Conservation (phyloP, 352 stramenopile genomes). For the Phytophthora aleatoria region DNA sequence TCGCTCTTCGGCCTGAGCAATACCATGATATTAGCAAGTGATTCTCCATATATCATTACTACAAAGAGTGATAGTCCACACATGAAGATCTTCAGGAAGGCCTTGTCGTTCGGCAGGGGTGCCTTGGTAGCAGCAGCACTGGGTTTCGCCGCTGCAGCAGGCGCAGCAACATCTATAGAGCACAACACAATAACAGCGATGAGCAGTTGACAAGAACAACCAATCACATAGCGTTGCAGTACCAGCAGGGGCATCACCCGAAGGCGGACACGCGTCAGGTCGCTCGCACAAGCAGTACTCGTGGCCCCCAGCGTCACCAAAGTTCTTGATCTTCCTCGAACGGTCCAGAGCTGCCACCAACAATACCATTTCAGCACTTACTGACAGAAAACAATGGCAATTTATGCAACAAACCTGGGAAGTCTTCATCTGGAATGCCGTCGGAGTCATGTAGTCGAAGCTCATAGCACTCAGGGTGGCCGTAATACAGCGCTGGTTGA, state of each 20-base stretch:
- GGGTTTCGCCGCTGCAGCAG: conserved; percentile 31
- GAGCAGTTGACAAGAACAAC: neutral
- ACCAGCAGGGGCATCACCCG: conserved; percentile 55
- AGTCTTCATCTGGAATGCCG: conserved; percentile 87
- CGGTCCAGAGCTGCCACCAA: conserved; percentile 66
- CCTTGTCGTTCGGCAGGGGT: conserved; percentile 66
- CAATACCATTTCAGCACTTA: conserved; percentile 9
- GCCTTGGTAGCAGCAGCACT: conserved; percentile 46
- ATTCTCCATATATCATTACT: neutral
- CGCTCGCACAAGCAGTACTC: conserved; percentile 89
- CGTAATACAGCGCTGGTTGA: conserved; percentile 82
- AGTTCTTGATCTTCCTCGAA: conserved; percentile 91
- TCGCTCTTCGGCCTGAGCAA: conserved; percentile 80
- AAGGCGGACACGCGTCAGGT: conserved; percentile 81
- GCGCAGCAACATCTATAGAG: conserved; percentile 33
- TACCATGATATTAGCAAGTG: conserved; percentile 6
- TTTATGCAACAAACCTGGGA: conserved; percentile 52
- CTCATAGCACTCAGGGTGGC: conserved; percentile 88
- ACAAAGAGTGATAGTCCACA: conserved; percentile 28
- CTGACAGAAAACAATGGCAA: neutral
- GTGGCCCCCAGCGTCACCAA: conserved; percentile 86
- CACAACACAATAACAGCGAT: conserved; percentile 5
- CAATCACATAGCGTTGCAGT: conserved; percentile 2
- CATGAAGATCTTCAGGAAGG: conserved; percentile 91
- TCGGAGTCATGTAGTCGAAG: conserved; percentile 84